phyloP scores from a whole-genome alignment of 495 filamentous ascomycete species.

The Penicillium pancosmium region DNA sequence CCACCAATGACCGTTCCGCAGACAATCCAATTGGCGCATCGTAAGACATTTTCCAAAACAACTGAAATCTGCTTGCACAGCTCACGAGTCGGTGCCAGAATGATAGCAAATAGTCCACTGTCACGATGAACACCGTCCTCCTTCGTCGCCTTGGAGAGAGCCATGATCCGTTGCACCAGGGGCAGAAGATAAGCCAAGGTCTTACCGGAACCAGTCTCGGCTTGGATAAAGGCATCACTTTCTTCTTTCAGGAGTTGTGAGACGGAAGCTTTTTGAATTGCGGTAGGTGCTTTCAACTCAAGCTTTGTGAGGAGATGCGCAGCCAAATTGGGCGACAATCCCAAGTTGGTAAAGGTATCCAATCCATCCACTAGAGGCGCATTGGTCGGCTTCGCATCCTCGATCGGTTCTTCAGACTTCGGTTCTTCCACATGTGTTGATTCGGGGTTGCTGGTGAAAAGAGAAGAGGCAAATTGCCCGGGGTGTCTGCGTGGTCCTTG shows the following conservation, averaged over 20 bases:
- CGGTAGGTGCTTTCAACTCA: slow-evolving; percentile 86
- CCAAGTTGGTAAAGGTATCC: slow-evolving; percentile 80
- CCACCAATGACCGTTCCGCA: slow-evolving; percentile 91
- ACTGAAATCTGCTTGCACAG: slow-evolving; percentile 88
- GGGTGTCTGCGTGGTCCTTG: slow-evolving; percentile 35
- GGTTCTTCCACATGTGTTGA: slow-evolving; percentile 57
- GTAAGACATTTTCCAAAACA: slow-evolving; percentile 79
- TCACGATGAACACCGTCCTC: slow-evolving; percentile 62
- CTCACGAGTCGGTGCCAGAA: slow-evolving; percentile 90
- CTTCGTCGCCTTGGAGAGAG: slow-evolving; percentile 54
- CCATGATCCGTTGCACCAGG: slow-evolving; percentile 84
- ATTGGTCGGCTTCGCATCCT: slow-evolving; percentile 79
- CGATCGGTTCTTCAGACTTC: slow-evolving; percentile 46
- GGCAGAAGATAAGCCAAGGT: slow-evolving; percentile 92
- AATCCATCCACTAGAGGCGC: slow-evolving; percentile 86
- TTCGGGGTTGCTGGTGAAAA: slow-evolving; percentile 86
- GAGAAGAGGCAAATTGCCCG: slow-evolving; percentile 76
- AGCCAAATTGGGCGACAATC: slow-evolving; percentile 75
- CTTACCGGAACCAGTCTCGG: slow-evolving; percentile 96
- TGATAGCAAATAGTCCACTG: slow-evolving; percentile 89
- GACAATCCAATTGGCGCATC: slow-evolving; percentile 87
- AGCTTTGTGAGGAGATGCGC: slow-evolving; percentile 84
- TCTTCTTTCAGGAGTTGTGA: slow-evolving; percentile 77
- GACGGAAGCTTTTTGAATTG: slow-evolving; percentile 89
- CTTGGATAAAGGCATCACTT: slow-evolving; percentile 92